Conservation (phyloP, 106 monocot genomes). For the Acanthochlamys bracteata region DNA sequence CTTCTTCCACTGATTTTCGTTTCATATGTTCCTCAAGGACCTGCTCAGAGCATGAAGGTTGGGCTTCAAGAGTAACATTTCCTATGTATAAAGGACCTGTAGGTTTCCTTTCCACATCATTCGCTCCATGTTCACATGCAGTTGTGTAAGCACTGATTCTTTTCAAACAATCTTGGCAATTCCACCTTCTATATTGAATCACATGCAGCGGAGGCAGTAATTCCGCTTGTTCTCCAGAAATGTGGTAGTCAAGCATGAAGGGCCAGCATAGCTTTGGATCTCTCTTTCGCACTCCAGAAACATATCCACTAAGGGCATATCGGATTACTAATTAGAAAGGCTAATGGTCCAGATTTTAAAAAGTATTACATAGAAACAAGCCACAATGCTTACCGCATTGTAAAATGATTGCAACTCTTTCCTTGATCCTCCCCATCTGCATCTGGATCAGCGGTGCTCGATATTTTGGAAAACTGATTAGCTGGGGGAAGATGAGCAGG, state of each 20-base stretch:
- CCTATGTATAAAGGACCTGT: neutral
- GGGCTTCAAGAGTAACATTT: conserved; percentile 9
- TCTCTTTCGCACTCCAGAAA: conserved; percentile 43
- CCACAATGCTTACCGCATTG: conserved; percentile 33
- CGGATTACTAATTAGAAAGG: neutral
- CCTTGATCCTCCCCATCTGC: conserved; percentile 6
- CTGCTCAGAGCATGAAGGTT: conserved; percentile 6
- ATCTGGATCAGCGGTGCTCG: conserved; percentile 4
- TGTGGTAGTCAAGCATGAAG: conserved; percentile 18
- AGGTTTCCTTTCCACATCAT: conserved; percentile 15
- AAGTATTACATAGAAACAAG: neutral
- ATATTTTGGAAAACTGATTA: neutral
- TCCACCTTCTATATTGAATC: conserved; percentile 65
- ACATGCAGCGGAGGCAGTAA: conserved; percentile 35
- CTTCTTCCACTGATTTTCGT: conserved; percentile 3
- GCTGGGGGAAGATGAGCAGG: conserved; percentile 12
- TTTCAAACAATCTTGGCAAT: conserved; percentile 46
- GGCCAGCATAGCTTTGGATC: conserved; percentile 45
- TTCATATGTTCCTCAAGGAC: conserved; percentile 2
- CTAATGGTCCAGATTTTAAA: neutral
- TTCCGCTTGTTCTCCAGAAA: conserved; percentile 11
- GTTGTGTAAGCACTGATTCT: conserved; percentile 13
- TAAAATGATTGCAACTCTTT: conserved; percentile 33
- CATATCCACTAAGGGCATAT: conserved; percentile 39
- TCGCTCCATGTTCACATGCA: conserved; percentile 9